These are phyloP conservation scores for Aureobasidium pullulans DNA, from an alignment of 2,329 filamentous ascomycete species.

Conservation along the genomic window DNA sequence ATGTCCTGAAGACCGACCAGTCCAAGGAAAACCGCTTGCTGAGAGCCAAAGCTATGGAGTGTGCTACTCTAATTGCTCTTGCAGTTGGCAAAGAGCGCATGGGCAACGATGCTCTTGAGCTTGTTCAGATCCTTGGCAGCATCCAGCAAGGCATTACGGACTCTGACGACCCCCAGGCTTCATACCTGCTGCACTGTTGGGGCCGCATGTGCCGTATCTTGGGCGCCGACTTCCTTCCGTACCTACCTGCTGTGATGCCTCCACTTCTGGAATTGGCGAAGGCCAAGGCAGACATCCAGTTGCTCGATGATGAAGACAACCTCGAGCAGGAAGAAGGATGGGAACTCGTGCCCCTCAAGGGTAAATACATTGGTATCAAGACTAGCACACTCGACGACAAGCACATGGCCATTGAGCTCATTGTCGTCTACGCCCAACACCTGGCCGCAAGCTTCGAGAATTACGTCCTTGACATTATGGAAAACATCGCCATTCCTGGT, in stretches of 20 bases:
- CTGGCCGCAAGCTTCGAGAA: conserved; percentile 88
- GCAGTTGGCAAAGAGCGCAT: conserved; percentile 92
- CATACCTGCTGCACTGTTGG: conserved; percentile 98
- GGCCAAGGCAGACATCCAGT: conserved; percentile 93
- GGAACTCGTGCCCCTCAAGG: conserved; percentile 94
- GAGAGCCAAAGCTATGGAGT: conserved; percentile 97
- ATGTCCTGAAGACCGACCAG: conserved; percentile 79
- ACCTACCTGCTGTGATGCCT: conserved; percentile 87
- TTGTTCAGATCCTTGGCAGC: conserved; percentile 78
- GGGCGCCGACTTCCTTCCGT: conserved; percentile 82
- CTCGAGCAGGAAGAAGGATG: conserved; percentile 93
- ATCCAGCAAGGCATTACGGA: conserved; percentile 86
- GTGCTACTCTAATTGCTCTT: conserved; percentile 88
- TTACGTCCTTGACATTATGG: conserved; percentile 88
- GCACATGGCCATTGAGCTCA: conserved; percentile 97
- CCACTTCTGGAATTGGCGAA: conserved; percentile 84
- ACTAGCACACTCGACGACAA: conserved; percentile 97
- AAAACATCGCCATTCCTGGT: conserved; percentile 89
- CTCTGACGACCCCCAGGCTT: conserved; percentile 87
- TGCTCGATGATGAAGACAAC: conserved; percentile 91
- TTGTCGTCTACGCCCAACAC: conserved; percentile 94
- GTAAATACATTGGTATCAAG: conserved; percentile 97
- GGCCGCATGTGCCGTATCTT: conserved; percentile 96
- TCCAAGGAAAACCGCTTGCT: conserved; percentile 89
- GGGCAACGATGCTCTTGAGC: conserved; percentile 73